Conservation (phyloP, 495 filamentous ascomycete species). For the Aspergillus bridgeri region DNA sequence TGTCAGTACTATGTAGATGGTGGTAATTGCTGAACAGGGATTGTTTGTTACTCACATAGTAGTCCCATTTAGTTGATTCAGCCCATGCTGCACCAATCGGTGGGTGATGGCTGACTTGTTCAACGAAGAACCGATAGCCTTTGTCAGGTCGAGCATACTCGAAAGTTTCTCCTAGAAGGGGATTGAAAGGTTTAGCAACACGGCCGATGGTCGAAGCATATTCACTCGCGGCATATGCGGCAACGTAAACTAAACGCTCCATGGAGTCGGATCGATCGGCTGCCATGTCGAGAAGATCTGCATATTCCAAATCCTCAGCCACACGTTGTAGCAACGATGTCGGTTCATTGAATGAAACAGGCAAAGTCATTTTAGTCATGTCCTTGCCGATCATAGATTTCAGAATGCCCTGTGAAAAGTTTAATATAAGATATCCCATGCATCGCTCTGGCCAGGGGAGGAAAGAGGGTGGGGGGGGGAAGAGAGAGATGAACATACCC, state of each 20-base stretch:
- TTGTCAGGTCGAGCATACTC: slow-evolving; percentile 95
- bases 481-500: slow-evolving; percentile 59
- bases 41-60: slow-evolving; percentile 57
- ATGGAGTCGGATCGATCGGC: slow-evolving; percentile 81
- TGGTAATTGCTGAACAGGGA: background rate
- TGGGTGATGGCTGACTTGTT: slow-evolving; percentile 98
- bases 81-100: slow-evolving; percentile 93
- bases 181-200: slow-evolving; percentile 98
- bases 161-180: slow-evolving; percentile 92
- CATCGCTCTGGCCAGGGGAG: too few relatives aligned
- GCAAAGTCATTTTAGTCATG: slow-evolving; percentile 99
- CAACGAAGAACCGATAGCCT: slow-evolving; percentile 95
- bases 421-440: slow-evolving; percentile 22
- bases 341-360: slow-evolving; percentile 98
- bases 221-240: slow-evolving; percentile 90
- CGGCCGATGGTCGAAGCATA: slow-evolving; percentile 95
- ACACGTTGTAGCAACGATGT: slow-evolving; percentile 95
- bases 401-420: slow-evolving; percentile 71
- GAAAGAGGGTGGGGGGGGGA: too few relatives aligned
- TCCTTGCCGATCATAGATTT: slow-evolving; percentile 99
- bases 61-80: slow-evolving; percentile 92
- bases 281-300: slow-evolving; percentile 86
- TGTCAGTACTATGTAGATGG: slow-evolving; percentile 4
- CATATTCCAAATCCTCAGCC: slow-evolving; percentile 96
- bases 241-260: slow-evolving; percentile 94